Percentiles rank a stretch among this genome's conserved stretches.
Conservation (phyloP, 2,329 filamentous ascomycete genomes). For the Talaromyces sp. region DNA sequence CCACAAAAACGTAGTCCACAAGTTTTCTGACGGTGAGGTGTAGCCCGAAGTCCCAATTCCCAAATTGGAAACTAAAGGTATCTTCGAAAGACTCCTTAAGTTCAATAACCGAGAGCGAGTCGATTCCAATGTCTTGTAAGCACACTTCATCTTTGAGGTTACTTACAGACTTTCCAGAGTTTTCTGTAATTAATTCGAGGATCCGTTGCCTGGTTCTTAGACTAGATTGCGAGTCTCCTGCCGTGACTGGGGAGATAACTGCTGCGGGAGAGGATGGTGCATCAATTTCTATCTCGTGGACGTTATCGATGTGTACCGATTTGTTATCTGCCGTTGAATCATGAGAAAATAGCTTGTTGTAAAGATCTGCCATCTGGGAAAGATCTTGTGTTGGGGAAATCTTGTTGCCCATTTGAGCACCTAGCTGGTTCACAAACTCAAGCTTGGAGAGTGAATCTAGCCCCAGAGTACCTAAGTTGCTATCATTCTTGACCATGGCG, state of each 20-base stretch:
- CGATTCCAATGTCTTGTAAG: slow-evolving; percentile 14
- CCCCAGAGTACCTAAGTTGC: not conserved
- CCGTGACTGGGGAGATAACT: not conserved
- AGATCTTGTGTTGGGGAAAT: not conserved
- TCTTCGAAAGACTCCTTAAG: slow-evolving; percentile 13
- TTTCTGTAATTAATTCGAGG: slow-evolving; percentile 15
- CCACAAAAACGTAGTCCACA: not conserved
- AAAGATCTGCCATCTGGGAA: not conserved
- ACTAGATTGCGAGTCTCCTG: slow-evolving; percentile 4
- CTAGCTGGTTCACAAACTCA: slow-evolving; percentile 11
- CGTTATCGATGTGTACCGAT: not conserved
- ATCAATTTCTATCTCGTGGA: slow-evolving; percentile 4
- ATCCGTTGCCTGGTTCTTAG: slow-evolving; percentile 11
- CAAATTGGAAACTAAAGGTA: slow-evolving; percentile 8
- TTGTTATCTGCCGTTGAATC: not conserved
- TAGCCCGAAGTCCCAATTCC: slow-evolving; percentile 13
- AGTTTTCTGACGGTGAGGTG: slow-evolving; percentile 10
- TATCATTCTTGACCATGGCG: slow-evolving; percentile 11
- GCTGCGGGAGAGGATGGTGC: not conserved
- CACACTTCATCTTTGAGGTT: slow-evolving; percentile 3
- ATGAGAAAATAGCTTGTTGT: slow-evolving; percentile 2
- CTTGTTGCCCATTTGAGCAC: not conserved
- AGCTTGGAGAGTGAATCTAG: slow-evolving; percentile 13
- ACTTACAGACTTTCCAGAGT: slow-evolving; percentile 4
- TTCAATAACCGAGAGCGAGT: slow-evolving; percentile 10